Evolutionary conservation across 306 rosid species (phyloP).

Genomic region (Begonia fuchsioides): DNA sequence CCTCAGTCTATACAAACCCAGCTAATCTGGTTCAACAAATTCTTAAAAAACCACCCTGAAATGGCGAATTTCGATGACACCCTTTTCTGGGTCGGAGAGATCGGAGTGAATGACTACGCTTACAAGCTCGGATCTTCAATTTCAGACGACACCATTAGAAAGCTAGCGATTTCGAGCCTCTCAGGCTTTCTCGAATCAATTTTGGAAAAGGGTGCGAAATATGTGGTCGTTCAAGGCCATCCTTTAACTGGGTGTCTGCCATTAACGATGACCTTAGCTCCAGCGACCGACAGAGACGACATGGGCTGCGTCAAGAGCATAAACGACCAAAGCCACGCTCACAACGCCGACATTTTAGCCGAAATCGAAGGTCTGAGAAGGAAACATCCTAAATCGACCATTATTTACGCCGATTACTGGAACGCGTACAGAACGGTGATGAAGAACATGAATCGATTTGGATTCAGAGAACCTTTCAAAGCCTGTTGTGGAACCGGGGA

Average conservation of each 20-base stretch:
- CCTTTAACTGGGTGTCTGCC: conserved; percentile 72
- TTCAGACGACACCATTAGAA: conserved; percentile 32
- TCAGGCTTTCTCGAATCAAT: conserved; percentile 52
- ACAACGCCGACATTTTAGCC: conserved; percentile 36
- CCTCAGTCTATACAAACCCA: conserved; percentile 72
- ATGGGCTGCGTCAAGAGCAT: conserved; percentile 64
- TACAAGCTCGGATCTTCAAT: conserved; percentile 60
- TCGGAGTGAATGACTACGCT: conserved; percentile 95
- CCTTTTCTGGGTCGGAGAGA: conserved; percentile 89
- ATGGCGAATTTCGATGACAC: conserved; percentile 38
- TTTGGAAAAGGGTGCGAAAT: conserved; percentile 73
- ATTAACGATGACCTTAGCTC: conserved; percentile 43
- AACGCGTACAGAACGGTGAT: conserved; percentile 49
- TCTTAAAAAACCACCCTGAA: conserved; percentile 27
- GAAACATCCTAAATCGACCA: conserved; percentile 45
- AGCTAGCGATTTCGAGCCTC: conserved; percentile 35
- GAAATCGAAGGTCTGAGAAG: conserved; percentile 36
- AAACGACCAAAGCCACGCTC: conserved; percentile 40
- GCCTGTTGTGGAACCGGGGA: conserved; percentile 78
- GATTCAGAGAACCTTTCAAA: conserved; percentile 41
- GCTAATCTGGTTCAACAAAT: conserved; percentile 59
- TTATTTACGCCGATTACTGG: conserved; percentile 67
- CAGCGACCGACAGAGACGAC: conserved; percentile 48
- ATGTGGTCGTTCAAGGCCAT: conserved; percentile 63
- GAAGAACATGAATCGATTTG: conserved; percentile 35